phyloP scores from a whole-genome alignment of 2,329 filamentous ascomycete genomes.

The Cercospora beticola region DNA sequence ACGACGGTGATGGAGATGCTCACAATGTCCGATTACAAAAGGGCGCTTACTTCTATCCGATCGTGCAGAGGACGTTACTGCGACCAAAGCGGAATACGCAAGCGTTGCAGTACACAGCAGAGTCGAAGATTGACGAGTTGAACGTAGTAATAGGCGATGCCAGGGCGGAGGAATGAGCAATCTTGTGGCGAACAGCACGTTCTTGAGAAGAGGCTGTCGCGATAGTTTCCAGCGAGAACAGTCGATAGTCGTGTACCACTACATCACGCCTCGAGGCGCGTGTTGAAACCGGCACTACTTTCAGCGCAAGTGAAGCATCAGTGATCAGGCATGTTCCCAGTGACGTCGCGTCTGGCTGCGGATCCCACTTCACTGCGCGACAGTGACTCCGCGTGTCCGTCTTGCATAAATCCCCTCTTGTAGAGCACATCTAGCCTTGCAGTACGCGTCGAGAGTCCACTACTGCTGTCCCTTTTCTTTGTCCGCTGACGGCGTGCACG shows the following conservation, averaged over 20 bases:
- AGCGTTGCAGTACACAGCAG: slow-evolving; percentile 37
- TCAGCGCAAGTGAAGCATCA: background rate
- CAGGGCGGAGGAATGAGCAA: slow-evolving; percentile 8
- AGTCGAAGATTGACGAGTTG: slow-evolving; percentile 30
- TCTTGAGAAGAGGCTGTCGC: background rate
- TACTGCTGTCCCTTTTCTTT: background rate
- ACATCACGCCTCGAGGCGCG: slow-evolving; percentile 1
- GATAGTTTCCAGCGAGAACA: background rate
- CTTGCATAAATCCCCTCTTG: background rate
- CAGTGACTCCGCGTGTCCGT: background rate
- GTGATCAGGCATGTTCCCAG: slow-evolving; percentile 10
- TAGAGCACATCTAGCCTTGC: background rate
- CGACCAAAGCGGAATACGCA: slow-evolving; percentile 49
- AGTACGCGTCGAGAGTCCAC: background rate
- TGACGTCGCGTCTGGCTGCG: slow-evolving; percentile 4
- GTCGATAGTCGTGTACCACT: slow-evolving; percentile 1
- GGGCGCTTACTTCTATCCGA: slow-evolving; percentile 63
- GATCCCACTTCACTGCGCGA: background rate
- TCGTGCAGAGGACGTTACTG: slow-evolving; percentile 57
- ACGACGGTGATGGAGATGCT: slow-evolving; percentile 48
- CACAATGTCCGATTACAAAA: slow-evolving; percentile 43
- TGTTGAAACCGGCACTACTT: background rate
- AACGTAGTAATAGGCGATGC: slow-evolving; percentile 29
- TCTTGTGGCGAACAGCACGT: background rate
- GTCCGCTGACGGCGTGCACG: background rate